Evolutionary conservation across 2,329 filamentous ascomycete genomes (phyloP).

Genomic region (Cladophialophora carrionii): DNA sequence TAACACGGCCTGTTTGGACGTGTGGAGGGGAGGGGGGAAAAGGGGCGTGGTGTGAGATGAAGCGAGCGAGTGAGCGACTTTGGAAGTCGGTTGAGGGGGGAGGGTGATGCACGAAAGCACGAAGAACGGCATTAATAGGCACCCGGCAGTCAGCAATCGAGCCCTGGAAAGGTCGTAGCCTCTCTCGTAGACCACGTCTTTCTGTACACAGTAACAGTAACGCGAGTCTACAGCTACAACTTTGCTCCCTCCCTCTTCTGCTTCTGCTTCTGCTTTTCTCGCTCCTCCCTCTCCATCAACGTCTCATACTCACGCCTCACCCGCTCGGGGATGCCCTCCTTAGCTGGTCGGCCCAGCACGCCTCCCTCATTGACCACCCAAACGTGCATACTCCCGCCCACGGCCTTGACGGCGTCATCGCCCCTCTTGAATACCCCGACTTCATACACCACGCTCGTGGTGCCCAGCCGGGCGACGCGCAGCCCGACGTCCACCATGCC

Average conservation of each 20-base stretch:
- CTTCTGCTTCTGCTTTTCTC: background rate
- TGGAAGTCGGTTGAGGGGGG: background rate
- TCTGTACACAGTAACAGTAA: too few species aligned
- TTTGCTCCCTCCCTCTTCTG: slow-evolving; percentile 6
- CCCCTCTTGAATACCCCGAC: slow-evolving; percentile 81
- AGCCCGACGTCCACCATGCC: slow-evolving; percentile 79
- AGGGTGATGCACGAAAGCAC: background rate
- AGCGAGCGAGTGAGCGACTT: too few species aligned
- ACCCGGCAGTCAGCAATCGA: too few species aligned
- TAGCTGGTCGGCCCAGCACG: slow-evolving; percentile 57
- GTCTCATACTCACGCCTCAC: slow-evolving; percentile 25
- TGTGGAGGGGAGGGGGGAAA: slow-evolving; percentile 10
- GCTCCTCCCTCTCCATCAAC: slow-evolving; percentile 13
- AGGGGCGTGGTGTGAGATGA: background rate
- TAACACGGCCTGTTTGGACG: slow-evolving; percentile 16
- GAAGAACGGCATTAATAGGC: background rate
- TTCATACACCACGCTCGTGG: slow-evolving; percentile 86
- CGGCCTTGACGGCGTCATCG: slow-evolving; percentile 74
- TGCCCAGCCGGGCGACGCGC: slow-evolving; percentile 80
- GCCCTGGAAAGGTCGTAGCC: too few species aligned
- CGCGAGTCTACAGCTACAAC: background rate
- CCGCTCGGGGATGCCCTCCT: slow-evolving; percentile 62
- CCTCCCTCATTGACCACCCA: slow-evolving; percentile 72
- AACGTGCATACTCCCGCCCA: slow-evolving; percentile 84
- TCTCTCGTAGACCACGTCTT: too few species aligned